phyloP scores from a whole-genome alignment of 345 rosid species.

The Arabidopsis arenosa region DNA sequence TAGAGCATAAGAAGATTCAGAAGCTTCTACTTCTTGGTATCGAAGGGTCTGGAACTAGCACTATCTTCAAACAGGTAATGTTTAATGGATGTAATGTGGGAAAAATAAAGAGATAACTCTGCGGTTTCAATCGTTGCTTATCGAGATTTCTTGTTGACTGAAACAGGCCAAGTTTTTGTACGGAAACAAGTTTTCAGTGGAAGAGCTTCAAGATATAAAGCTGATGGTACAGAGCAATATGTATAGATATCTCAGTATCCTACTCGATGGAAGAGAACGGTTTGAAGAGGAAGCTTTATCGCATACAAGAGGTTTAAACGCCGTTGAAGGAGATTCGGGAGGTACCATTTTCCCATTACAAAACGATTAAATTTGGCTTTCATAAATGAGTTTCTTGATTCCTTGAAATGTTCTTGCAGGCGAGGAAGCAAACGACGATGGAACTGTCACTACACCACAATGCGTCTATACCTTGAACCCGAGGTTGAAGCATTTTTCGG shows the following conservation, averaged over 20 bases:
- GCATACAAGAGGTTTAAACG: slow-evolving; percentile 49
- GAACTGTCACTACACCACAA: slow-evolving; percentile 44
- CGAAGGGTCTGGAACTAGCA: slow-evolving; percentile 95
- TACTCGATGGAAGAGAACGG: slow-evolving; percentile 95
- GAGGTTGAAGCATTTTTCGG: slow-evolving; percentile 95
- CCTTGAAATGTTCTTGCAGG: slow-evolving; percentile 50
- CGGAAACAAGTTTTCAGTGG: slow-evolving; percentile 76
- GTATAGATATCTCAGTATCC: slow-evolving; percentile 90
- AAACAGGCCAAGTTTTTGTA: slow-evolving; percentile 93
- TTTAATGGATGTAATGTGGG: neutral
- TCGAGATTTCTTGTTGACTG: slow-evolving; percentile 6
- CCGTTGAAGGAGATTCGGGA: slow-evolving; percentile 54
- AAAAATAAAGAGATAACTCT: neutral
- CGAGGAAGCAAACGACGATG: slow-evolving; percentile 50
- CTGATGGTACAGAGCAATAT: slow-evolving; percentile 97
- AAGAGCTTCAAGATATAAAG: slow-evolving; percentile 89
- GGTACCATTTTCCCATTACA: slow-evolving; percentile 46
- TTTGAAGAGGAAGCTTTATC: slow-evolving; percentile 91
- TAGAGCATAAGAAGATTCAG: slow-evolving; percentile 79
- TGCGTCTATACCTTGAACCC: slow-evolving; percentile 82
- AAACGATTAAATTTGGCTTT: neutral
- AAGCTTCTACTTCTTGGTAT: slow-evolving; percentile 88
- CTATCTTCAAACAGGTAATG: slow-evolving; percentile 93
- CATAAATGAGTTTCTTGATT: neutral
- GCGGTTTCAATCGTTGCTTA: slow-evolving; percentile 30